These are phyloP conservation scores for Talaromyces albobiverticillius DNA, from an alignment of 2,329 filamentous ascomycete species.

Conservation along the genomic window DNA sequence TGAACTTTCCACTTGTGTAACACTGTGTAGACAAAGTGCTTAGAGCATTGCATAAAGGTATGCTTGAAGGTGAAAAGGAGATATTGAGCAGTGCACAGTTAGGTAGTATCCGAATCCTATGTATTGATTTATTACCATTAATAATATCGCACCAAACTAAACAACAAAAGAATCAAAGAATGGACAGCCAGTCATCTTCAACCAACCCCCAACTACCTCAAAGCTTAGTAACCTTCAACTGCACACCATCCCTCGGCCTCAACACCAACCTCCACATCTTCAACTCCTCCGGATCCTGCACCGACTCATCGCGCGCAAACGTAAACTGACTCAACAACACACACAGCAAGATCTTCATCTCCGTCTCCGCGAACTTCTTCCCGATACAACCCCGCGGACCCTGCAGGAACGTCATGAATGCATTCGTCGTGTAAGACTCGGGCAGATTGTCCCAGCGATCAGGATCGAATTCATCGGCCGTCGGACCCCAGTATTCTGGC, in stretches of 20 bases:
- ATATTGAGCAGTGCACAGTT: too few species aligned
- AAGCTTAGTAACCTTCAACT: conserved; percentile 32
- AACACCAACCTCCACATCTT: conserved; percentile 51
- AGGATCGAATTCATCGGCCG: conserved; percentile 41
- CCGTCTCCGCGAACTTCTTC: conserved; percentile 33
- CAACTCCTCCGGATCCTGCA: conserved; percentile 43
- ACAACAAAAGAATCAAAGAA: neutral
- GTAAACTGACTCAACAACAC: conserved; percentile 32
- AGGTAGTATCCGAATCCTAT: too few species aligned
- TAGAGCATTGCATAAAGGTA: too few species aligned
- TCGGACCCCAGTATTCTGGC: conserved; percentile 40
- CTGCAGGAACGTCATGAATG: conserved; percentile 33
- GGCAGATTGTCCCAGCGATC: conserved; percentile 43
- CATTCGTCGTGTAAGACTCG: conserved; percentile 35
- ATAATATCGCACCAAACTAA: neutral
- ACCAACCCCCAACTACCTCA: neutral
- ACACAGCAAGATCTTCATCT: conserved; percentile 35
- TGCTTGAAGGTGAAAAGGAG: too few species aligned
- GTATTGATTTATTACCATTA: neutral
- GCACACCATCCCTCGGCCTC: conserved; percentile 44
- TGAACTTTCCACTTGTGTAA: neutral
- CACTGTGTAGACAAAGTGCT: too few species aligned
- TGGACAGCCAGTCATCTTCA: neutral
- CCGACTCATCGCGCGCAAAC: conserved; percentile 34
- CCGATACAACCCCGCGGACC: conserved; percentile 33